These are phyloP conservation scores for Penicillium verrucosum DNA, from an alignment of 2,329 filamentous ascomycete genomes.

Conservation along the genomic window DNA sequence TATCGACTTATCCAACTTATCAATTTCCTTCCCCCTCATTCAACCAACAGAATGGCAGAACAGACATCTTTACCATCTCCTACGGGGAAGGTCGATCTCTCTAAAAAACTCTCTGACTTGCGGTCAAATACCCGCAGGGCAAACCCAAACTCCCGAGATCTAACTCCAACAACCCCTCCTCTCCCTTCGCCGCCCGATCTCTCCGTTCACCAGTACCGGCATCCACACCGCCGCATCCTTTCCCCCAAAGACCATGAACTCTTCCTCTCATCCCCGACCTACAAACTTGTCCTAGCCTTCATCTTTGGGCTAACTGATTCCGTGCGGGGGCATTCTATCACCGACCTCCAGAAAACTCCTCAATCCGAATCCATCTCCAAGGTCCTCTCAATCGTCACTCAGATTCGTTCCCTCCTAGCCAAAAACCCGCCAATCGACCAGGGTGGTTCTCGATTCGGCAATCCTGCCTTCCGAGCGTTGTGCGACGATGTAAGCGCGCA, in stretches of 20 bases:
- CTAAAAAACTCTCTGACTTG: conserved; percentile 40
- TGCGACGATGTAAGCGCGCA: conserved; percentile 54
- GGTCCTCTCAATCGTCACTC: conserved; percentile 67
- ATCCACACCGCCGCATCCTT: conserved; percentile 75
- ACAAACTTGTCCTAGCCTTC: conserved; percentile 74
- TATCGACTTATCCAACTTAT: conserved; percentile 3
- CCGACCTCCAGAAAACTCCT: conserved; percentile 26
- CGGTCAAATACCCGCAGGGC: conserved; percentile 36
- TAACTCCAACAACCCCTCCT: conserved; percentile 71
- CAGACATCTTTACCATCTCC: conserved; percentile 15
- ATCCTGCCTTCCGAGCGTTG: conserved; percentile 82
- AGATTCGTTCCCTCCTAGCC: conserved; percentile 64
- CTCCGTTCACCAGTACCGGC: conserved; percentile 59
- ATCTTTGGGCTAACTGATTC: conserved; percentile 82
- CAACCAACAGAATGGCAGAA: conserved; percentile 24
- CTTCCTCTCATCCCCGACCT: conserved; percentile 74
- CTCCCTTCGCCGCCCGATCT: conserved; percentile 66
- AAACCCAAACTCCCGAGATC: conserved; percentile 39
- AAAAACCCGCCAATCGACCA: conserved; percentile 78
- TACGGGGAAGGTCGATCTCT: conserved; percentile 35
- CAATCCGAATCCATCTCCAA: conserved; percentile 60
- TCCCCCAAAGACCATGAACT: conserved; percentile 74
- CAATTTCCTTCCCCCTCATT: conserved; percentile 7
- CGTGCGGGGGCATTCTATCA: conserved; percentile 53
- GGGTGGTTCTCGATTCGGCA: conserved; percentile 87